Base-by-base conservation (phyloP, 2,329 filamentous ascomycete species). In the Fusarium chaquense region DNA sequence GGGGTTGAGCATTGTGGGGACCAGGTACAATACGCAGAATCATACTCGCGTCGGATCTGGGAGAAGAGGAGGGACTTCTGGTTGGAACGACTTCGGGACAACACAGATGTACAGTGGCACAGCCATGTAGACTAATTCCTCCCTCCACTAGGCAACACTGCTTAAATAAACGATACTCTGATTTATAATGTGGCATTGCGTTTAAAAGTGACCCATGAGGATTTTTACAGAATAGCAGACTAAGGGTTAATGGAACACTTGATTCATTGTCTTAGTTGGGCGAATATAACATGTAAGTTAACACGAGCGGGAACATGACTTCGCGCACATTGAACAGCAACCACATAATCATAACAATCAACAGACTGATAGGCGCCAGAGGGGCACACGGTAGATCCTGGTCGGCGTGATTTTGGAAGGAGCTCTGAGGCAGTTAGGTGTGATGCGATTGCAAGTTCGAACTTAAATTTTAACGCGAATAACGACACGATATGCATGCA, bases 31-130 rank as follows among this genome's bases (percentile, higher is more conserved):
- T 74, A 71, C 24, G 78, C 78, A 18, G 65, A 68, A 13, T 79
- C 77, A 58, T 81, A 81, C 40, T 33, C 77, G 24, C 67, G 77
- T 10, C 73, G 61, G 15, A 65, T 81, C 28, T 60, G 72, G 16
- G 45, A 35, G 3, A 58, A 60, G 5, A 72, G 79, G 18, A 75
- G 56, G 40, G 69, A 74, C 5, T 79, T 79, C 59, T 81, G 79
- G 79, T 43, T 74, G 40, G 40, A 45, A 13, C 70, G 70, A 30
- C 56, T 79, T 38, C 53, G 60, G 30, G 58, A 58, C 10, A 59
- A 58, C 53, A 16, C 20, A 26, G 52, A 32, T 22, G 11, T 30
- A 5, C 24, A 62, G 41, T 64, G 47, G 38, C 13, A 30, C 43
- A 44, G 26, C 44, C 45, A 35, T 24, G 3, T 30, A 40, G 40